Evolutionary conservation across 1,284 basidiomycete species (phyloP), one percentile per base, ranked within the genome.

Genomic region (Leccinum pachyderme): DNA sequence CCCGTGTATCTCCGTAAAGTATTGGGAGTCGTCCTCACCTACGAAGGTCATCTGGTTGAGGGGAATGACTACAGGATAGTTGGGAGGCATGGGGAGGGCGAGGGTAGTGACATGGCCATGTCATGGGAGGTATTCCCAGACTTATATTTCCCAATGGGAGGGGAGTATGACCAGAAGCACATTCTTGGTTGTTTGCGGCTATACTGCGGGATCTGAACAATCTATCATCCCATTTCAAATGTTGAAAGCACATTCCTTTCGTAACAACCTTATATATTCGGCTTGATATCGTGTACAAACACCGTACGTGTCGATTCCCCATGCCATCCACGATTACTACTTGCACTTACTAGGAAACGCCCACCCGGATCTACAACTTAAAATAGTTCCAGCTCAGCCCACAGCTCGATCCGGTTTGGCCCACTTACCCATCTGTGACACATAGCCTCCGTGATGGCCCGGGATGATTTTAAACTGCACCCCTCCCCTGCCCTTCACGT

Each of bases 401-500:
- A 22, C 37, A 39, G 18, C 50, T 52, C 47, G 31, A 55, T 37
- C 60, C 35, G 35, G 59, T 59, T 50, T 51, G 50, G 43, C 51
- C 51, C 52, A 72, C 88, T 68, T 72, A 95, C 93, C 71, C 83
- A 97, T 91, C 63, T 91, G 88, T 5, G 93, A 96, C 15, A 98
- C 83, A 57, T 87, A 91, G 2, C 94, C 95, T 29, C 95, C 95
- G 73, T 98, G 93, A 73, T 98, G 95, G 0, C 96, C 96, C 5
- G 95, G 91, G 37, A 99, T 92, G 59, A 98, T 97, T 73, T 94
- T 94, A 80, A 98, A 98, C 60, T 89, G 89, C 18, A 87, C 86
- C 7, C 86, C 82, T 61, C 82, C 81, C 68, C 79, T 84, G 53
- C 76, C 74, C 65, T 79, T 82, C 39, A 80, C 79, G 51, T 66